Base-by-base conservation (phyloP, 2,329 filamentous ascomycete species). In the Camillea tinctor region DNA sequence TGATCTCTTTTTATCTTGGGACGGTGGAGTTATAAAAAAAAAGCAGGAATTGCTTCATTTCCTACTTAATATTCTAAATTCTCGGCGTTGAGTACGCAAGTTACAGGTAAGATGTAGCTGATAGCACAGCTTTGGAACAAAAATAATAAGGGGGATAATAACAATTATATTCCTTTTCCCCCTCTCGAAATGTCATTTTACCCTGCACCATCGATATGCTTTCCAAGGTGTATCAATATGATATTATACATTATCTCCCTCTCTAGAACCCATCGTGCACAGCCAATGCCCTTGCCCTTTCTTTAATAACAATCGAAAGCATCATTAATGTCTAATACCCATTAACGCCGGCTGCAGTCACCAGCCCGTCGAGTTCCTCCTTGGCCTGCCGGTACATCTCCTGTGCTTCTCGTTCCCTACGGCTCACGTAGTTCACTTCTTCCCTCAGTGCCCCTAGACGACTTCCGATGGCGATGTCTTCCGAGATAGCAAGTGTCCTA, bases 341-440 rank as follows among this genome's bases (percentile, higher is more conserved):
- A 40, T 72, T 70, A 17, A 68, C 68, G 48, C 72, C 72, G 52
- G 73, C 72, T 48, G 72, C 68, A 15, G 36, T 44, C 48, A 71
- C 74, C 66, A 96, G 77, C 57, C 76, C 79, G 53, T 88, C 85
- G 66, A 97, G 75, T 80, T 98, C 95, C 52, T 93, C 91, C 76
- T 85, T 92, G 60, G 87, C 85, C 64, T 78, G 80, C 68, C 91
- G 84, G 73, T 95, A 99, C 69, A 89, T 74, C 65, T 97, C 93
- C 77, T 99, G 95, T 6, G 92, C 93, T 77, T 97, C 92, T 60
- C 93, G 83, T 79, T 98, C 94, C 64, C 94, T 82, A 68, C 86
- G 86, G 67, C 87, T 91, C 9, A 98, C 84, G 68, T 91, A 91
- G 6, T 81, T 84, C 21, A 97, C 93, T 74, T 97, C 93, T n/a